Conservation (phyloP, 148 eudicot genomes). For the Camellia sinensis region DNA sequence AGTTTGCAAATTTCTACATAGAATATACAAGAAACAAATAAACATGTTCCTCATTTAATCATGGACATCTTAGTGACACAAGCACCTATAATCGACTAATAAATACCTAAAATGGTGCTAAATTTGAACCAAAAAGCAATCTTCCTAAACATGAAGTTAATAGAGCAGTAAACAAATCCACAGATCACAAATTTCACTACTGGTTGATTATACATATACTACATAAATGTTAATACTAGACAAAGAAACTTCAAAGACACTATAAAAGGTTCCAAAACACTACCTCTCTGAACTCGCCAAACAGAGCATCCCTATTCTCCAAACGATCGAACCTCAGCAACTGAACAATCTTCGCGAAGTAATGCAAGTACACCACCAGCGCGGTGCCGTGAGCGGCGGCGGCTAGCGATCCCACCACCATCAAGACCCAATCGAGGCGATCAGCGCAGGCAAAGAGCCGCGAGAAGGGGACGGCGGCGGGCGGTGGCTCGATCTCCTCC, state of each 20-base stretch:
- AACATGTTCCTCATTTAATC: not conserved
- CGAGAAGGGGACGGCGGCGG: constrained; percentile 89
- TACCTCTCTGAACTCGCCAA: constrained; percentile 62
- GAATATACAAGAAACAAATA: not conserved
- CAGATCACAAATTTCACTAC: not conserved
- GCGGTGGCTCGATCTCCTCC: constrained; percentile 94
- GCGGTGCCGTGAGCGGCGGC: constrained; percentile 98
- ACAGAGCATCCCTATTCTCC: constrained; percentile 25
- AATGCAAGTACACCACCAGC: constrained; percentile 83
- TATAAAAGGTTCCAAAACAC: not conserved
- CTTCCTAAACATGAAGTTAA: not conserved
- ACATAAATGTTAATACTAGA: too few species aligned
- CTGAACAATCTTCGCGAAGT: constrained; percentile 76
- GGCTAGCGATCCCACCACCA: constrained; percentile 82
- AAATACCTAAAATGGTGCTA: not conserved
- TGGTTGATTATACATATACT: too few species aligned
- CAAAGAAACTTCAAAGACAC: too few species aligned
- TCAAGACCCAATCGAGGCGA: constrained; percentile 75
- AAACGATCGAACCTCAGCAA: constrained; percentile 26
- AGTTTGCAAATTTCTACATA: not conserved
- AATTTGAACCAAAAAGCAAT: not conserved
- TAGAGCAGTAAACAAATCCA: not conserved
- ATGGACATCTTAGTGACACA: not conserved
- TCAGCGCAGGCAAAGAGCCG: constrained; percentile 83
- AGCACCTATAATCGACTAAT: not conserved